These are phyloP conservation scores for Poa annua DNA, from an alignment of 176 grass and related monocot genomes.

Conservation along the genomic window DNA sequence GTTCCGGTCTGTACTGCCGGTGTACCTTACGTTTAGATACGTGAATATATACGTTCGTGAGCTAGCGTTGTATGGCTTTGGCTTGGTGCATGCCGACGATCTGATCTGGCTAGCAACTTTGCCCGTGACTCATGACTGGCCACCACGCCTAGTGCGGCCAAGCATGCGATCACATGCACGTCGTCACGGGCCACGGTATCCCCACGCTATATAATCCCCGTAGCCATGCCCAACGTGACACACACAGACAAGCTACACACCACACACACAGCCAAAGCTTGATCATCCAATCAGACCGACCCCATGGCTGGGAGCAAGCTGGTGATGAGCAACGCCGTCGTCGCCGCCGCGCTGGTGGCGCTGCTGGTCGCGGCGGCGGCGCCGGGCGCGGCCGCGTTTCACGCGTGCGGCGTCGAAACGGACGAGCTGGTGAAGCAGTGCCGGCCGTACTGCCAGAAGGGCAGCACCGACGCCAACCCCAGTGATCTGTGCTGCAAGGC, in stretches of 20 bases:
- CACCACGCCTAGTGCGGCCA: neutral
- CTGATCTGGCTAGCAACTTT: neutral
- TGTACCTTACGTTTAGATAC: too few relatives aligned
- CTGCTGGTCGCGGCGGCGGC: conserved; percentile 28
- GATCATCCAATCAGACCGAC: neutral
- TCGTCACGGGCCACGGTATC: conserved; percentile 26
- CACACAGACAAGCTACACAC: neutral
- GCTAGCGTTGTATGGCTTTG: neutral
- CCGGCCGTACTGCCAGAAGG: neutral
- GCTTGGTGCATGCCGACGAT: neutral
- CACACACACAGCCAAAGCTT: neutral
- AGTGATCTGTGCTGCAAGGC: conserved; percentile 47
- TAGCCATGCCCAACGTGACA: conserved; percentile 9
- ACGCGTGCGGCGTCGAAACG: neutral
- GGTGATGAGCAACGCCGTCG: neutral
- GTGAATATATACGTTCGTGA: neutral
- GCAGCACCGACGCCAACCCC: neutral
- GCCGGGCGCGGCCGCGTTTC: neutral
- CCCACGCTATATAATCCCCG: conserved; percentile 41
- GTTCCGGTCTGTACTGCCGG: neutral
- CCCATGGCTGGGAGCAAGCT: conserved; percentile 24
- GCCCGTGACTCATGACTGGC: conserved; percentile 54
- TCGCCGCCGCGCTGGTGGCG: conserved; percentile 13
- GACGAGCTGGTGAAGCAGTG: neutral
- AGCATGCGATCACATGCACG: conserved; percentile 29